A percentile compares a stretch with the other conserved stretches of the same genome.
phyloP scores from a whole-genome alignment of 2,329 filamentous ascomycete species.

The Fulvia fulva region DNA sequence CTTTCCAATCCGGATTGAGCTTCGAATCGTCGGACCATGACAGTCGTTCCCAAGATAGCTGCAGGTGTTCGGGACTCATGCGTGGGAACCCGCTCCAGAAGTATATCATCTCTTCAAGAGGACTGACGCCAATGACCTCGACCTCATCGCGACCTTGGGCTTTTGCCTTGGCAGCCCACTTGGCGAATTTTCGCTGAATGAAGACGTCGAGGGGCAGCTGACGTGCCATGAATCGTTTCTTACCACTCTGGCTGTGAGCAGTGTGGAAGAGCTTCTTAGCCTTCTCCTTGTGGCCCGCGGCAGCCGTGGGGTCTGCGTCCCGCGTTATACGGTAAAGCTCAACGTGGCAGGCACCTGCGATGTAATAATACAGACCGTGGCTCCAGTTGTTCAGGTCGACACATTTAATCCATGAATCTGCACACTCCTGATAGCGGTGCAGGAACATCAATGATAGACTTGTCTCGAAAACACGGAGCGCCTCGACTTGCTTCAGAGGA shows the following conservation, averaged over 20 bases:
- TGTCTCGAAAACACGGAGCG: slow-evolving; percentile 80
- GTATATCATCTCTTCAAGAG: slow-evolving; percentile 86
- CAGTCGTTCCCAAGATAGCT: slow-evolving; percentile 60
- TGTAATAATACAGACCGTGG: slow-evolving; percentile 83
- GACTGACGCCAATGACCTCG: slow-evolving; percentile 77
- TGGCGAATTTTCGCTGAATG: slow-evolving; percentile 74
- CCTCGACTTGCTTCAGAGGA: slow-evolving; percentile 83
- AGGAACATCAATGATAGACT: slow-evolving; percentile 73
- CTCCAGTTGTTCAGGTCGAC: slow-evolving; percentile 87
- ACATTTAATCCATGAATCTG: slow-evolving; percentile 66
- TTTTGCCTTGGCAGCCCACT: slow-evolving; percentile 78
- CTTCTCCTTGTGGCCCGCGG: slow-evolving; percentile 40
- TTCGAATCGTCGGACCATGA: slow-evolving; percentile 53
- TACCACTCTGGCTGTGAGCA: slow-evolving; percentile 70
- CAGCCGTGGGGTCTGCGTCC: slow-evolving; percentile 43
- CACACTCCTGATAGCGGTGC: slow-evolving; percentile 71
- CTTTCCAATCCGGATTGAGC: slow-evolving; percentile 49
- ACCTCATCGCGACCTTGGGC: slow-evolving; percentile 63
- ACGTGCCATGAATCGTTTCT: slow-evolving; percentile 83
- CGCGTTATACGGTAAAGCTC: slow-evolving; percentile 70
- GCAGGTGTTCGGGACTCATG: slow-evolving; percentile 65
- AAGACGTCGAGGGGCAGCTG: slow-evolving; percentile 89
- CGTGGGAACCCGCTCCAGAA: slow-evolving; percentile 88
- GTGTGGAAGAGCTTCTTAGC: slow-evolving; percentile 69
- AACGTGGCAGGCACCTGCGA: slow-evolving; percentile 72